A percentile compares a stretch with the other conserved stretches of the same genome.
These are phyloP conservation scores for Exophiala mesophila DNA, from an alignment of 2,329 filamentous ascomycete genomes.

Conservation along the genomic window DNA sequence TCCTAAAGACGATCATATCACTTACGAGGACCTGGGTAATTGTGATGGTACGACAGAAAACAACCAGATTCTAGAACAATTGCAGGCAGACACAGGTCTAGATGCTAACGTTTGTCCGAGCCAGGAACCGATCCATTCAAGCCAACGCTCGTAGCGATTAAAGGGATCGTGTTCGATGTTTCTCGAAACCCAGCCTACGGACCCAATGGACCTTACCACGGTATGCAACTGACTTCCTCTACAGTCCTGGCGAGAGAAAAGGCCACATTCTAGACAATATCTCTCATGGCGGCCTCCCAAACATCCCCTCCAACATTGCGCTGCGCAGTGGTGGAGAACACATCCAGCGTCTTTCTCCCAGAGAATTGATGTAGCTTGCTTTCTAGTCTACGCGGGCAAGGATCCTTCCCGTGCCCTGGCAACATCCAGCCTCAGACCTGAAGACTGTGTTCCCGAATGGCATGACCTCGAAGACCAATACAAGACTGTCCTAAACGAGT, in stretches of 20 bases:
- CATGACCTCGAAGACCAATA: slow-evolving; percentile 75
- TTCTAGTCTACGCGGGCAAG: slow-evolving; percentile 85
- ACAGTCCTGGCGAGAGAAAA: no score
- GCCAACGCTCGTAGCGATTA: slow-evolving; percentile 59
- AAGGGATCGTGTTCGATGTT: slow-evolving; percentile 94
- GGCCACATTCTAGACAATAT: no score
- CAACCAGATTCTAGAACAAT: no score
- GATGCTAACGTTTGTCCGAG: no score
- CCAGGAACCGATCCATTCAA: slow-evolving; percentile 40
- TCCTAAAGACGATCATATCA: slow-evolving; percentile 4
- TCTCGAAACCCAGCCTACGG: slow-evolving; percentile 82
- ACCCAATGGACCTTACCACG: slow-evolving; percentile 75
- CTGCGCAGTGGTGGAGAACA: no score
- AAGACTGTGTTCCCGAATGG: slow-evolving; percentile 79
- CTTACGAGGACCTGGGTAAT: slow-evolving; percentile 1
- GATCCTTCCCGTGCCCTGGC: slow-evolving; percentile 86
- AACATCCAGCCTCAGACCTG: slow-evolving; percentile 74
- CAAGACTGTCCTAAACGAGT: slow-evolving; percentile 77
- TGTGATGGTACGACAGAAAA: slow-evolving; percentile 1
- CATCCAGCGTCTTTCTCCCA: no score
- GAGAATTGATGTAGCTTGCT: no score
- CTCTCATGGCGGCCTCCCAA: no score
- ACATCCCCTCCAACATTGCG: no score
- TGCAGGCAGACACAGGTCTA: no score
- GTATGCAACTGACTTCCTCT: slow-evolving; percentile 55